Percentiles rank a stretch among this genome's conserved stretches.
Evolutionary conservation across 495 filamentous ascomycete genomes (phyloP).

Genomic region (Penicillium fimorum): DNA sequence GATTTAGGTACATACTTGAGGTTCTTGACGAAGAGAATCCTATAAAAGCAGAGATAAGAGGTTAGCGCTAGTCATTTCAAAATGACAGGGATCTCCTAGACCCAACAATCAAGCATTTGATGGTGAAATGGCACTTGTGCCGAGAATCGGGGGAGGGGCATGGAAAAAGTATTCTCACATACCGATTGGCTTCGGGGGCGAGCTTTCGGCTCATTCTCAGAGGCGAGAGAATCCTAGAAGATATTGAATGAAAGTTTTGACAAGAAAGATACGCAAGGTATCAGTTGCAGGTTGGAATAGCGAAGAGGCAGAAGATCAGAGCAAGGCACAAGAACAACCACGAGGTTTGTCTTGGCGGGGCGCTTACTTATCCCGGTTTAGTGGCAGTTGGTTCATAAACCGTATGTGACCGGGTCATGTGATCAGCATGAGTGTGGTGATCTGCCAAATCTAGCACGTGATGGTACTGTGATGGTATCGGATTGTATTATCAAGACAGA

Average conservation of each 20-base stretch:
- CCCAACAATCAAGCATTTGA: neutral
- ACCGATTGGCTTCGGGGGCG: constrained; percentile 95
- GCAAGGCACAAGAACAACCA: constrained; percentile 22
- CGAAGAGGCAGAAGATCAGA: constrained; percentile 17
- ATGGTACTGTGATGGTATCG: constrained; percentile 11
- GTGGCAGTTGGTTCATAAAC: constrained; percentile 10
- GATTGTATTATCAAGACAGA: constrained; percentile 15
- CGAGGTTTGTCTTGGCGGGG: constrained; percentile 26
- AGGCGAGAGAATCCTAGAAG: constrained; percentile 15
- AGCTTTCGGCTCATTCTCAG: constrained; percentile 67
- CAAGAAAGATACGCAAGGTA: constrained; percentile 29
- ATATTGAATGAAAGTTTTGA: constrained; percentile 19
- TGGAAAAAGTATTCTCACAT: constrained; percentile 40
- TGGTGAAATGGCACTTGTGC: constrained; percentile 11
- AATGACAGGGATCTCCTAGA: neutral
- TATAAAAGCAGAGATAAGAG: constrained; percentile 29
- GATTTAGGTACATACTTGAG: constrained; percentile 63
- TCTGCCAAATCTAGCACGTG: constrained; percentile 18
- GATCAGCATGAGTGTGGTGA: neutral
- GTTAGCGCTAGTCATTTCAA: constrained; percentile 26
- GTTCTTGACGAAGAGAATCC: constrained; percentile 98
- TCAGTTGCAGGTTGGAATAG: constrained; percentile 20
- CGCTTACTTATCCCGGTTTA: constrained; percentile 35
- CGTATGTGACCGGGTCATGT: constrained; percentile 16
- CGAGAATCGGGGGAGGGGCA: constrained; percentile 35